Conservation (phyloP, 2,329 filamentous ascomycete genomes). For the Aspergillus neotritici region DNA sequence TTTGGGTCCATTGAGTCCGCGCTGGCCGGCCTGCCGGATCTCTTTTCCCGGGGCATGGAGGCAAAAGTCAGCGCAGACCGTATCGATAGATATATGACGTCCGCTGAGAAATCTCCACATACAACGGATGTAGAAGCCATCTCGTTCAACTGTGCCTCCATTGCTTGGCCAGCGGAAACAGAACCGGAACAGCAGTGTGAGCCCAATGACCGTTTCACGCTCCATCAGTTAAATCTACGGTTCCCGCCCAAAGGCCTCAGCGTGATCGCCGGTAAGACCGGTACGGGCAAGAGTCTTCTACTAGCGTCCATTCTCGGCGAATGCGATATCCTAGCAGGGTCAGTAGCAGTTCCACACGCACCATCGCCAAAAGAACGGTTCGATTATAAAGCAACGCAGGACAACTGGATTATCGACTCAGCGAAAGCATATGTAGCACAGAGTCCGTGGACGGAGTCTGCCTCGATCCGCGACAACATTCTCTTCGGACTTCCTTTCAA, state of each 20-base stretch:
- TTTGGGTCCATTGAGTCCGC: slow-evolving; percentile 69
- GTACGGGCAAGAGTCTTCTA: slow-evolving; percentile 69
- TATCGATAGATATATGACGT: slow-evolving; percentile 66
- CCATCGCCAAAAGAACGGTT: slow-evolving; percentile 52
- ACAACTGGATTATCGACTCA: slow-evolving; percentile 64
- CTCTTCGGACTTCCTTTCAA: slow-evolving; percentile 68
- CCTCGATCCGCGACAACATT: slow-evolving; percentile 71
- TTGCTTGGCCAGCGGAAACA: slow-evolving; percentile 68
- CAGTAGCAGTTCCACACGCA: slow-evolving; percentile 48
- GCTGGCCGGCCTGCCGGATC: slow-evolving; percentile 64
- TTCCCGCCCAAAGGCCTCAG: slow-evolving; percentile 67
- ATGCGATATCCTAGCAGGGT: slow-evolving; percentile 61
- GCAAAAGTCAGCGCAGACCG: slow-evolving; percentile 66
- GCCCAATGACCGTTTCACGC: slow-evolving; percentile 46
- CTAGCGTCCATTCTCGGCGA: slow-evolving; percentile 70
- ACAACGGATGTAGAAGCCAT: slow-evolving; percentile 53
- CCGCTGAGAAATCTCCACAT: slow-evolving; percentile 56
- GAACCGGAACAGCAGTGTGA: slow-evolving; percentile 34
- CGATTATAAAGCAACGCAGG: slow-evolving; percentile 56
- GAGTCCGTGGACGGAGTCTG: slow-evolving; percentile 82
- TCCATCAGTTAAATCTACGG: slow-evolving; percentile 59
- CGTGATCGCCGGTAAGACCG: slow-evolving; percentile 71
- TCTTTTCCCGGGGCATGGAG: slow-evolving; percentile 65
- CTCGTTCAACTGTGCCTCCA: slow-evolving; percentile 59
- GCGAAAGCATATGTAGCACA: slow-evolving; percentile 71